These are phyloP conservation scores for Phytophthora ohioensis DNA, from an alignment of 352 stramenopile species.

Conservation along the genomic window DNA sequence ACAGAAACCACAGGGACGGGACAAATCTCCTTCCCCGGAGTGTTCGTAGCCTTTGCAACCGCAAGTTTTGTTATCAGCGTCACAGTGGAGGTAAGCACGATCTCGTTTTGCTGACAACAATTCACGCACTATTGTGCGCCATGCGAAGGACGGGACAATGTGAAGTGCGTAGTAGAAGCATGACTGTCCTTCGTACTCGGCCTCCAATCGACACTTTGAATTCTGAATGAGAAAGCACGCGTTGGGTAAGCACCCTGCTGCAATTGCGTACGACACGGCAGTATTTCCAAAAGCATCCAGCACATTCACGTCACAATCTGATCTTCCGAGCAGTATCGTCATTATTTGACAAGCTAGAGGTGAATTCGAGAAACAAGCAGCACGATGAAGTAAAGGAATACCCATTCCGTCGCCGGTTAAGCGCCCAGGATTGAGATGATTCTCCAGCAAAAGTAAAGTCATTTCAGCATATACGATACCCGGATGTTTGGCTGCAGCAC, in stretches of 20 bases:
- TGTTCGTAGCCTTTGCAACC: slow-evolving; percentile 74
- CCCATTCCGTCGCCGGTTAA: slow-evolving; percentile 59
- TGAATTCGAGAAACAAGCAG: slow-evolving; percentile 47
- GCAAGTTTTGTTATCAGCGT: slow-evolving; percentile 40
- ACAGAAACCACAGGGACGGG: slow-evolving; percentile 56
- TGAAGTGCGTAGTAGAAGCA: slow-evolving; percentile 71
- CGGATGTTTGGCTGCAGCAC: slow-evolving; percentile 36
- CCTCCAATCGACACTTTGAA: slow-evolving; percentile 45
- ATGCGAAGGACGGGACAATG: slow-evolving; percentile 58
- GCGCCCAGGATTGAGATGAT: slow-evolving; percentile 42
- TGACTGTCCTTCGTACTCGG: slow-evolving; percentile 71
- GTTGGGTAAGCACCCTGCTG: slow-evolving; percentile 39
- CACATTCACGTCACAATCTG: slow-evolving; percentile 55
- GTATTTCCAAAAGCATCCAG: slow-evolving; percentile 63
- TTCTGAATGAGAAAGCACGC: slow-evolving; percentile 51
- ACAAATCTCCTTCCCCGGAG: neutral
- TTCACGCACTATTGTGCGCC: slow-evolving; percentile 47
- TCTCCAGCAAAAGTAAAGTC: slow-evolving; percentile 50
- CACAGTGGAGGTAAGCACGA: slow-evolving; percentile 64
- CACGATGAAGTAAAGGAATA: slow-evolving; percentile 62
- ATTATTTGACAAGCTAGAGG: slow-evolving; percentile 34
- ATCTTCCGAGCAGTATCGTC: slow-evolving; percentile 30
- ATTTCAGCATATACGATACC: slow-evolving; percentile 48
- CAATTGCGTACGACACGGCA: slow-evolving; percentile 57
- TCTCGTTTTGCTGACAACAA: slow-evolving; percentile 42